These are phyloP conservation scores for Sporothrix pseudoabietina DNA, from an alignment of 2,329 filamentous ascomycete genomes.

Conservation along the genomic window DNA sequence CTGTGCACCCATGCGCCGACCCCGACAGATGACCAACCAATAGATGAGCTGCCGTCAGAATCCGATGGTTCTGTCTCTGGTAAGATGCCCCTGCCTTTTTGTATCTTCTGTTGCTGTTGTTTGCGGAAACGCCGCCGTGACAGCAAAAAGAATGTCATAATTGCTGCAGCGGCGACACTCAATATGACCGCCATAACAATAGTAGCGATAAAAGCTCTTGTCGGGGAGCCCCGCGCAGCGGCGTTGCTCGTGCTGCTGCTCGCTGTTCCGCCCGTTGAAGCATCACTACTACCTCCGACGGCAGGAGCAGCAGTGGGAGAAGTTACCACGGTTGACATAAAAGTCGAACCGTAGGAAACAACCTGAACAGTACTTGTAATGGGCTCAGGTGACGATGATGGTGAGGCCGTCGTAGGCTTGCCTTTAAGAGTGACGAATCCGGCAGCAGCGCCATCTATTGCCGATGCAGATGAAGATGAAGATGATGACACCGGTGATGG, in stretches of 20 bases:
- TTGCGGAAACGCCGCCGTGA: slow-evolving; percentile 8
- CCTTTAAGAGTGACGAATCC: neutral
- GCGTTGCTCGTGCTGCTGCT: neutral
- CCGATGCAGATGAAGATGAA: neutral
- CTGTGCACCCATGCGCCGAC: slow-evolving; percentile 27
- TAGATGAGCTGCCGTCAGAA: neutral
- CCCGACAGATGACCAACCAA: slow-evolving; percentile 24
- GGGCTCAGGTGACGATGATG: neutral
- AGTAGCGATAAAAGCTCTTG: slow-evolving; percentile 16
- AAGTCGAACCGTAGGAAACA: neutral
- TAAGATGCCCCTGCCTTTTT: neutral
- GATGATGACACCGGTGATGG: neutral
- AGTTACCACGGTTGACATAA: neutral
- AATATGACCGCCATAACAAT: slow-evolving; percentile 21
- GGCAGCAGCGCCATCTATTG: neutral
- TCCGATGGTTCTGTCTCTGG: neutral
- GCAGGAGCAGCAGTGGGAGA: neutral
- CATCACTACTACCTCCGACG: neutral
- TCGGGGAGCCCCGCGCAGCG: neutral
- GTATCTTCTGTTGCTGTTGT: neutral
- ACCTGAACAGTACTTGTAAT: slow-evolving; percentile 4
- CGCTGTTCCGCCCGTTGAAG: neutral
- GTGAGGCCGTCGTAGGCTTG: neutral
- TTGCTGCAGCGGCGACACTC: neutral
- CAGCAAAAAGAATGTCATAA: neutral